Base-by-base conservation (phyloP, 2,329 filamentous ascomycete species). In the Pyrenochaeta sp. region DNA sequence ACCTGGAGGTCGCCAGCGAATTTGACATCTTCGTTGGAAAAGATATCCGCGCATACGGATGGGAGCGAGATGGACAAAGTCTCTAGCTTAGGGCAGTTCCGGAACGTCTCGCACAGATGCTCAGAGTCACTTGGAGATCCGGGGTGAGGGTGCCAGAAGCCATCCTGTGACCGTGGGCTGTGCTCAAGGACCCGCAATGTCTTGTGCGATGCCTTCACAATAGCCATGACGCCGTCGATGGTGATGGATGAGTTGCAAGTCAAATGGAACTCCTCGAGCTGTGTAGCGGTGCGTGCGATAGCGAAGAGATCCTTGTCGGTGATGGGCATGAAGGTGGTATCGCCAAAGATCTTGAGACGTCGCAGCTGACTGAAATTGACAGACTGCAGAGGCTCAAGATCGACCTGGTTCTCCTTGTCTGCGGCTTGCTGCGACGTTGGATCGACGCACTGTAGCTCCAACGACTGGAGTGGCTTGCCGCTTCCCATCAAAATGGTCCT, bases 341-440 rank as follows among this genome's bases (percentile, higher is more conserved):
- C 81, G 55, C 84, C 84, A 61, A 85, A 84, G 56, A 86, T 78
- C 71, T 85, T 85, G 52, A 86, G 72, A 22, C 82, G 80, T 53
- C 78, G 79, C 43, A 86, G 77, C 32, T 78, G 74, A 58, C 80
- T 74, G 64, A 86, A 85, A 69, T 84, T 78, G 57, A 84, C 79
- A 42, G 81, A 80, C 47, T 78, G 72, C 15, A 85, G 72, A 9
- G 83, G 78, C 51, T 77, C 71, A 25, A 79, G 67, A 57, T 84
- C 79, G 24, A 81, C 64, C 30, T 77, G 73, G 58, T 80, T 81
- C 13, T 72, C 69, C 30, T 72, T 68, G 43, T 76, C 74, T 2
- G 72, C 66, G 12, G 77, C 77, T 65, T 84, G 82, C 39, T 80
- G 76, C 36, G 76, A 73, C 15, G 79, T 80, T n/a, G 84, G 77